Conservation (phyloP, 495 filamentous ascomycete species). For the Talaromyces proteolyticus region DNA sequence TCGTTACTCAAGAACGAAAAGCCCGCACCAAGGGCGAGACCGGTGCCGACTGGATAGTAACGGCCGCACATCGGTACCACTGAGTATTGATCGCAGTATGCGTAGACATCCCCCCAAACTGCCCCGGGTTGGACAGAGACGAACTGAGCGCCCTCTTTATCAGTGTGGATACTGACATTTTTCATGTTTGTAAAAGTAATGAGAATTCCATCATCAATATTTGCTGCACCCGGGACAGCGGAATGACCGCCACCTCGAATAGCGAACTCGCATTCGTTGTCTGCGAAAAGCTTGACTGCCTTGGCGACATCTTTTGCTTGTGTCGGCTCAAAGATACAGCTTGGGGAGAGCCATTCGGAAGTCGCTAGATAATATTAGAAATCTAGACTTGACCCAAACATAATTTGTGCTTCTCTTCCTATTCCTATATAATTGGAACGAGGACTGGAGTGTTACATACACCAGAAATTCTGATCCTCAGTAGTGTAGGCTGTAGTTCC, state of each 20-base stretch:
- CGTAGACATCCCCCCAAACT: slow-evolving; percentile 50
- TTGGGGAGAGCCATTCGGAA: slow-evolving; percentile 2
- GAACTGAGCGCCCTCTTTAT: slow-evolving; percentile 27
- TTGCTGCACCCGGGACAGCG: slow-evolving; percentile 8
- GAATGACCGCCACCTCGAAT: slow-evolving; percentile 9
- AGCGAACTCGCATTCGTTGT: slow-evolving; percentile 2
- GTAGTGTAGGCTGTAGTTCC: too few species aligned
- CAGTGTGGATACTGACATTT: slow-evolving; percentile 21
- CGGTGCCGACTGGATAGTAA: slow-evolving; percentile 8
- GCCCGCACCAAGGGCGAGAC: slow-evolving; percentile 23
- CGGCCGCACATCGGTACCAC: neutral
- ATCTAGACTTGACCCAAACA: too few species aligned
- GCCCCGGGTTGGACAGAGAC: slow-evolving; percentile 22
- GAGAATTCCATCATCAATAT: slow-evolving; percentile 43
- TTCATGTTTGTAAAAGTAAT: slow-evolving; percentile 49
- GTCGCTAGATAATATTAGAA: too few species aligned
- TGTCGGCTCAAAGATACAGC: slow-evolving; percentile 7
- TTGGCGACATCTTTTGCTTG: neutral
- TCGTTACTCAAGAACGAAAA: slow-evolving; percentile 24
- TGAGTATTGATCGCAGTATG: slow-evolving; percentile 29
- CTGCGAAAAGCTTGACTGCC: slow-evolving; percentile 2
- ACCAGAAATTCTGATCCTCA: too few species aligned
- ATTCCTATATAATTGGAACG: too few species aligned
- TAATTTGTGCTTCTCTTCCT: too few species aligned
- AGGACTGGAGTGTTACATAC: too few species aligned